phyloP scores from a whole-genome alignment of 2,329 filamentous ascomycete species.

The Penicillium sp. region DNA sequence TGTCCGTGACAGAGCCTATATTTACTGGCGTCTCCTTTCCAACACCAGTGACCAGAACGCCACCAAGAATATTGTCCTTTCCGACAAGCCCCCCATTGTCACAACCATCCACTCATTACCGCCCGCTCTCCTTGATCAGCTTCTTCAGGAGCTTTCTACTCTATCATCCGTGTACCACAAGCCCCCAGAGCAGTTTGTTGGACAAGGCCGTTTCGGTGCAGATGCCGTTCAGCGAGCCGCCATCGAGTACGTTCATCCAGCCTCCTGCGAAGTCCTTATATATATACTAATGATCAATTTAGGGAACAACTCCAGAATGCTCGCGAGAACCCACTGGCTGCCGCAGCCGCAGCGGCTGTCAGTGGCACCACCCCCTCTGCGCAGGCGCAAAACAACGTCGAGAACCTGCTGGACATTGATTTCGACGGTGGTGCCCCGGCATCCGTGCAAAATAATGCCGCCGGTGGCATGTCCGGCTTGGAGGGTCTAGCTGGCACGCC shows the following conservation, averaged over 20 bases:
- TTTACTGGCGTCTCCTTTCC: constrained; percentile 96
- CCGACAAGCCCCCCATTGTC: constrained; percentile 89
- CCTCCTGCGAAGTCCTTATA: background rate
- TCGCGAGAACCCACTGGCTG: constrained; percentile 90
- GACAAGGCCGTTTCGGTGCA: constrained; percentile 89
- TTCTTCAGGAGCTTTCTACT: constrained; percentile 90
- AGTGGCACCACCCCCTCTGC: constrained; percentile 53
- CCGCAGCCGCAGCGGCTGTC: constrained; percentile 69
- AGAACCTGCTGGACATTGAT: constrained; percentile 94
- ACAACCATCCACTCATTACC: constrained; percentile 92
- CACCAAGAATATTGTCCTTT: constrained; percentile 90
- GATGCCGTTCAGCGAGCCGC: constrained; percentile 93
- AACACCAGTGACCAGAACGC: constrained; percentile 76
- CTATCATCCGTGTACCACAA: constrained; percentile 98
- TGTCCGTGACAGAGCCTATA: constrained; percentile 93
- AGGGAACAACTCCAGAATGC: constrained; percentile 88
- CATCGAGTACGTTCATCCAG: constrained; percentile 64
- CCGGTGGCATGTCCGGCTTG: constrained; percentile 65
- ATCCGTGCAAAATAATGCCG: constrained; percentile 69
- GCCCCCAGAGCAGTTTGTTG: constrained; percentile 95
- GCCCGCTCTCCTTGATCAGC: constrained; percentile 77
- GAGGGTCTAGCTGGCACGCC: constrained; percentile 59
- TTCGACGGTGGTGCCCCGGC: constrained; percentile 92
- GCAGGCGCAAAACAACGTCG: constrained; percentile 72
- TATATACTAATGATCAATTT: constrained; percentile 19